Evolutionary conservation across 1,139 yeast species (phyloP).

Genomic region (Lodderomyces theae): DNA sequence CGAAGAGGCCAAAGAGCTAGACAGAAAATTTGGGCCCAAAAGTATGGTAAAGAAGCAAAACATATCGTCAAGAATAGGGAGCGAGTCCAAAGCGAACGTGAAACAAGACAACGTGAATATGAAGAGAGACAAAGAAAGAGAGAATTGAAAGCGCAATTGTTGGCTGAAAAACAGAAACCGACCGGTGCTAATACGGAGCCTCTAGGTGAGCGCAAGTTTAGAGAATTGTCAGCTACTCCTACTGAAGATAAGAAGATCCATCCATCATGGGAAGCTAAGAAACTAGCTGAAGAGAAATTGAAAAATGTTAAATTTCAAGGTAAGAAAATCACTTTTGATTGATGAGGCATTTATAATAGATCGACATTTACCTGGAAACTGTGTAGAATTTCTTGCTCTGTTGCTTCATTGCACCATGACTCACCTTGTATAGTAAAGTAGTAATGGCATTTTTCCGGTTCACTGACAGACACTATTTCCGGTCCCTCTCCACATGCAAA

Average conservation of each 20-base stretch:
- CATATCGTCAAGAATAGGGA: conserved; percentile 69
- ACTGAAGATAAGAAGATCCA: conserved; percentile 44
- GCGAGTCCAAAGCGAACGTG: conserved; percentile 52
- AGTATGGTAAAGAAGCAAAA: conserved; percentile 80
- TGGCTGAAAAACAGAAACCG: conserved; percentile 28
- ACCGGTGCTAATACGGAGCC: conserved; percentile 43
- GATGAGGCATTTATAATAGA: conserved; percentile 17
- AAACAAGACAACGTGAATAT: conserved; percentile 58
- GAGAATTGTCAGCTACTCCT: conserved; percentile 11
- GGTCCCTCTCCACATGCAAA: conserved; percentile 65
- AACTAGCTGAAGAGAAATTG: conserved; percentile 61
- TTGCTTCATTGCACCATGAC: conserved; percentile 54
- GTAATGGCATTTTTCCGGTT: conserved; percentile 88
- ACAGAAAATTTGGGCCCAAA: conserved; percentile 92
- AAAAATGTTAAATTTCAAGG: conserved; percentile 73
- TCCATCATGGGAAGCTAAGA: conserved; percentile 96
- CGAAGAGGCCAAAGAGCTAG: conserved; percentile 97
- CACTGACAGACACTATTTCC: conserved; percentile 64
- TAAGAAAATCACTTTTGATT: conserved; percentile 75
- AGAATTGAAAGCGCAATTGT: conserved; percentile 47
- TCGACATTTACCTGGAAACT: conserved; percentile 30
- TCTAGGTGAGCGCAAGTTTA: conserved; percentile 32
- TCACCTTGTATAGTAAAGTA: conserved; percentile 63
- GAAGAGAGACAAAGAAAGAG: conserved; percentile 74
- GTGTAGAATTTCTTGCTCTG: conserved; percentile 29